Conservation (phyloP, 306 rosid species). For the Fragaria nilgerrensis region DNA sequence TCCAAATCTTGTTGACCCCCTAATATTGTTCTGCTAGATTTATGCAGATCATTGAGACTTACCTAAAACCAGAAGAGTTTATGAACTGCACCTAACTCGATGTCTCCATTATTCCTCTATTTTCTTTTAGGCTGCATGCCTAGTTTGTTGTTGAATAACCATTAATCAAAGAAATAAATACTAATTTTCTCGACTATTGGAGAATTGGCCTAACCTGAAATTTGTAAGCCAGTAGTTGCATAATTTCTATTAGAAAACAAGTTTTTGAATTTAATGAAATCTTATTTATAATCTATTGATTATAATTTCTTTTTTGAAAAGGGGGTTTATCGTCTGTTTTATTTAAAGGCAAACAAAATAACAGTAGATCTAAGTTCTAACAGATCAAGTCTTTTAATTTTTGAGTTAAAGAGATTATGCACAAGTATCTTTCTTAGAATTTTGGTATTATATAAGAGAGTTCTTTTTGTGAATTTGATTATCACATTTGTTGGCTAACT, state of each 20-base stretch:
- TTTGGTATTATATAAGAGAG: neutral
- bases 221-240: neutral
- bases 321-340: neutral
- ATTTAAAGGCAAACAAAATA: neutral
- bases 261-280: no score
- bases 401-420: neutral
- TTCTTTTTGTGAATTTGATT: neutral
- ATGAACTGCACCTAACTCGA: neutral
- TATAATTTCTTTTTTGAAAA: no score
- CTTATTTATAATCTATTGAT: neutral
- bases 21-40: neutral
- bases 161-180: neutral
- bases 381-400: neutral
- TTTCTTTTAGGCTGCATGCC: neutral
- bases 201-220: neutral
- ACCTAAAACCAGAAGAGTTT: neutral
- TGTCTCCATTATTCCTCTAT: neutral
- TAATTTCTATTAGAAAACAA: neutral
- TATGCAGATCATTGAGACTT: neutral
- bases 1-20: neutral
- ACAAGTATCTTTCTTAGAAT: neutral
- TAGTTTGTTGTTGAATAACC: neutral
- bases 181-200: neutral
- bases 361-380: neutral
- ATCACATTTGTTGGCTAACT: conserved; percentile 22